phyloP scores from a whole-genome alignment of 192 early-diverging fungal genomes.

The Gigaspora rosea region DNA sequence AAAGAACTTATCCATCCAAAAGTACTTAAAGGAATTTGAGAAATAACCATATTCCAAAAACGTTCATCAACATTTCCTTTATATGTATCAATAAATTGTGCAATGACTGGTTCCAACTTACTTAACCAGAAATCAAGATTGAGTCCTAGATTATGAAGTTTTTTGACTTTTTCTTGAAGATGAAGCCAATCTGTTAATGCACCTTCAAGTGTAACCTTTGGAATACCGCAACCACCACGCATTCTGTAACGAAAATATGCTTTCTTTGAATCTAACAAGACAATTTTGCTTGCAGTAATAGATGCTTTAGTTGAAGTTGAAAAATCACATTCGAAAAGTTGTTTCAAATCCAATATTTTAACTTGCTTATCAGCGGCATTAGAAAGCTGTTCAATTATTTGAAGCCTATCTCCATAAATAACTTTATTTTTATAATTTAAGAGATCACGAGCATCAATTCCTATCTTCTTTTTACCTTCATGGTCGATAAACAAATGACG shows the following conservation, averaged over 20 bases:
- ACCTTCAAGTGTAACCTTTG: conserved; percentile 24
- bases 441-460: neutral
- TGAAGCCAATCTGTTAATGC: conserved; percentile 15
- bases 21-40: neutral
- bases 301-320: conserved; percentile 15
- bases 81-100: conserved; percentile 21
- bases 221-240: conserved; percentile 24
- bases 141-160: conserved; percentile 16
- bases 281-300: conserved; percentile 19
- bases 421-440: neutral
- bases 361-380: neutral
- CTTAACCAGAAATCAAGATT: conserved; percentile 27
- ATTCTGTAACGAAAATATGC: conserved; percentile 7
- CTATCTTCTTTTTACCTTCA: neutral
- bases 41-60: conserved; percentile 22
- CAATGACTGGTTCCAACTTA: conserved; percentile 19
- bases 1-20: conserved; percentile 4
- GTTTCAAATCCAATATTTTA: conserved; percentile 19
- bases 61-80: conserved; percentile 25
- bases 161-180: too few relatives aligned
- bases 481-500: conserved; percentile 21
- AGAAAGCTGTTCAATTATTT: neutral
- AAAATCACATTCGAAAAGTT: conserved; percentile 21
- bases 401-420: conserved; percentile 6
- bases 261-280: conserved; percentile 25